A percentile compares a stretch with the other conserved stretches of the same genome.
Conservation (phyloP, 768 basidiomycete species). For the Terana coerulea region DNA sequence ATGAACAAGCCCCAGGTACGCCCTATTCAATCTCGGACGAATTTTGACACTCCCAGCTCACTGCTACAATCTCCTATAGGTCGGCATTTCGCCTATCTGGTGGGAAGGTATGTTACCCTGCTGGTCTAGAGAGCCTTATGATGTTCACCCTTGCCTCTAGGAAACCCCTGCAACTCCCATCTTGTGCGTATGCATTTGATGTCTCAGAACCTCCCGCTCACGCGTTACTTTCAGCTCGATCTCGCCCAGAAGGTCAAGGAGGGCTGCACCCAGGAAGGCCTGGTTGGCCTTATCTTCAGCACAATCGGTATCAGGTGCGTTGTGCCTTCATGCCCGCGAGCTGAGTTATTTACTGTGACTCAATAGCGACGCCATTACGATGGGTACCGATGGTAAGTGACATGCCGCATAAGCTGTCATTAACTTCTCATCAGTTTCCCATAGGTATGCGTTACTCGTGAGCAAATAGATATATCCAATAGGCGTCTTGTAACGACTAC, state of each 20-base stretch:
- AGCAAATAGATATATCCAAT: slow-evolving; percentile 26
- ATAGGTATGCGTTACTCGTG: slow-evolving; percentile 87
- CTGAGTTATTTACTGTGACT: not conserved
- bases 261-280: slow-evolving; percentile 75
- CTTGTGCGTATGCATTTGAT: slow-evolving; percentile 33
- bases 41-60: not conserved
- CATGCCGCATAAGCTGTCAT: not conserved
- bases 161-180: slow-evolving; percentile 85
- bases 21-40: not conserved
- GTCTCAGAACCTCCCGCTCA: not conserved
- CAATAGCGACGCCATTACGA: slow-evolving; percentile 78
- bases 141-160: slow-evolving; percentile 35
- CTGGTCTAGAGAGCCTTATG: slow-evolving; percentile 5
- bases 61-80: slow-evolving; percentile 36
- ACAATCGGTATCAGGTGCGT: slow-evolving; percentile 78
- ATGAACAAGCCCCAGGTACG: slow-evolving; percentile 81
- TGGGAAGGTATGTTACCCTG: slow-evolving; percentile 66
- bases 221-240: slow-evolving; percentile 51
- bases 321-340: not conserved
- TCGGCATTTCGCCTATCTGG: slow-evolving; percentile 88
- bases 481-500: not conserved
- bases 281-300: slow-evolving; percentile 81
- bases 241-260: slow-evolving; percentile 77
- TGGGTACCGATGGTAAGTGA: slow-evolving; percentile 79
- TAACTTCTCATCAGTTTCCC: not conserved